A percentile compares a stretch with the other conserved stretches of the same genome.
Conservation (phyloP, 768 basidiomycete genomes). For the Lyophyllum semitale region DNA sequence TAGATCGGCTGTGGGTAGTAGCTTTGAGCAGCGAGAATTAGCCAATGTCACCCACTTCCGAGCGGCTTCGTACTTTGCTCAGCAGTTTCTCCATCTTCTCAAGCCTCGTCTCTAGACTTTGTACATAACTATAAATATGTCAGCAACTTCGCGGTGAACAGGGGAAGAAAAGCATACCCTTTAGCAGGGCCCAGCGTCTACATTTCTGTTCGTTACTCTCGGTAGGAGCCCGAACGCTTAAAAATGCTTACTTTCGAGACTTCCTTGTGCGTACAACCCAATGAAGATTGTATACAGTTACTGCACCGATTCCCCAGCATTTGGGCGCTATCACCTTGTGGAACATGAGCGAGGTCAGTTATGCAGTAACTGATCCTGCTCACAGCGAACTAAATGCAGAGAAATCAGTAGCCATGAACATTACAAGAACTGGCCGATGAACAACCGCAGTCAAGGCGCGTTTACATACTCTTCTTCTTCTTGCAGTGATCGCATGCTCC, state of each 20-base stretch:
- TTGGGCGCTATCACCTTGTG: slow-evolving; percentile 67
- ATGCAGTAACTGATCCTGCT: slow-evolving; percentile 7
- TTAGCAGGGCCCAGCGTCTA: slow-evolving; percentile 64
- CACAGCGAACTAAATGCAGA: slow-evolving; percentile 33
- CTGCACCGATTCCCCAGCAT: slow-evolving; percentile 64
- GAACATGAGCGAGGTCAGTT: slow-evolving; percentile 39
- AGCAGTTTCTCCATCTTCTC: slow-evolving; percentile 68
- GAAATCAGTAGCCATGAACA: background rate
- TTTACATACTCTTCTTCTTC: slow-evolving; percentile 63
- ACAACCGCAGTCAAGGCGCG: background rate
- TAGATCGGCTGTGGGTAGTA: slow-evolving; percentile 65
- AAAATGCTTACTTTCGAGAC: slow-evolving; percentile 54
- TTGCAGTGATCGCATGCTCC: slow-evolving; percentile 77
- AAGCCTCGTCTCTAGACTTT: slow-evolving; percentile 60
- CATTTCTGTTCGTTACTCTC: background rate
- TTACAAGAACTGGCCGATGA: background rate
- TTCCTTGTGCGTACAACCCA: slow-evolving; percentile 70
- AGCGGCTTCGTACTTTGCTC: slow-evolving; percentile 39
- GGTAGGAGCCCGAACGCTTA: background rate
- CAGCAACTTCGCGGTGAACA: background rate
- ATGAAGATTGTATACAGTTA: slow-evolving; percentile 59
- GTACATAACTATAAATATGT: slow-evolving; percentile 47
- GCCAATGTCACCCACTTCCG: background rate
- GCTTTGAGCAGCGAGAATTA: slow-evolving; percentile 30
- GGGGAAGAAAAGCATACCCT: slow-evolving; percentile 37